Conservation (phyloP, 192 early-diverging fungal genomes). For the Irineochytrium annulatum region DNA sequence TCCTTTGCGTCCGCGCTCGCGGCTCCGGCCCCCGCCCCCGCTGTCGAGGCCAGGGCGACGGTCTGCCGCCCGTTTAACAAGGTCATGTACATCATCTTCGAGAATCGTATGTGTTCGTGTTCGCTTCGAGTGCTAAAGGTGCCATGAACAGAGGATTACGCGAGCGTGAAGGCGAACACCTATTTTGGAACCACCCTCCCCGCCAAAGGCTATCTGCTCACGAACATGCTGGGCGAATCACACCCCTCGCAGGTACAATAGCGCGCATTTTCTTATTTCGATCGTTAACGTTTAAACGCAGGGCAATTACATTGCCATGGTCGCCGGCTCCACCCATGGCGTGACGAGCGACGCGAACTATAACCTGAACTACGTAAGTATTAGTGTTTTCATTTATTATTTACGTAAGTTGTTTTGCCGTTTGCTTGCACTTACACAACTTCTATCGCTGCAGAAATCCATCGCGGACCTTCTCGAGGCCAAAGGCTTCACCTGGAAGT, state of each 20-base stretch:
- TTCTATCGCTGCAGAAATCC: background rate
- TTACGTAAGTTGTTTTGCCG: too few relatives aligned
- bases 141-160: too few relatives aligned
- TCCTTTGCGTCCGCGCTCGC: too few relatives aligned
- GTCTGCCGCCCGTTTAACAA: too few relatives aligned
- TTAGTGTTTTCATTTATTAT: too few relatives aligned
- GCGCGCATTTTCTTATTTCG: too few relatives aligned
- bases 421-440: background rate
- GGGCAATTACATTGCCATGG: constrained; percentile 58
- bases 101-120: too few relatives aligned
- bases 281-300: constrained; percentile 26
- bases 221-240: constrained; percentile 16
- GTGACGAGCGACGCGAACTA: constrained; percentile 30
- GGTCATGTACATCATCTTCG: constrained; percentile 21
- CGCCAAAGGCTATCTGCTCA: constrained; percentile 14
- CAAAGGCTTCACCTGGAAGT: constrained; percentile 55
- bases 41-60: too few relatives aligned
- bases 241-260: constrained; percentile 7
- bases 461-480: constrained; percentile 48
- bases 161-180: constrained; percentile 4
- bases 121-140: too few relatives aligned
- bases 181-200: constrained; percentile 16
- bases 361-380: constrained; percentile 8
- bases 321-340: constrained; percentile 37
- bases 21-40: too few relatives aligned